Evolutionary conservation across 352 stramenopile genomes (phyloP).

Genomic region (Peronospora farinosa): DNA sequence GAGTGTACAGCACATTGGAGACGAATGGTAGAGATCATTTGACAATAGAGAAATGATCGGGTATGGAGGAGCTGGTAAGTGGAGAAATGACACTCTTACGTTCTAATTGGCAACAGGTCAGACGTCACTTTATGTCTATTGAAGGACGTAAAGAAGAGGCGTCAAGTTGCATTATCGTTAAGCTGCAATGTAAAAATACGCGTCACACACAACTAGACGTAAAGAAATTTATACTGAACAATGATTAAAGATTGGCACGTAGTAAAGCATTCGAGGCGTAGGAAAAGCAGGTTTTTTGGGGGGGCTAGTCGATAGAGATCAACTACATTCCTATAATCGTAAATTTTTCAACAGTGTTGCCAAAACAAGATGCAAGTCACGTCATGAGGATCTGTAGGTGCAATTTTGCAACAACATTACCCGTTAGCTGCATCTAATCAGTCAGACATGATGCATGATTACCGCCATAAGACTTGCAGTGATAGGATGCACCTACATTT

Average conservation of each 20-base stretch:
- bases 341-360: too few species aligned
- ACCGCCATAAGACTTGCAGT: constrained; percentile 4
- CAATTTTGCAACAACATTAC: constrained; percentile 1
- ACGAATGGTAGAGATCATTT: constrained; percentile 11
- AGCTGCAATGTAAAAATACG: too few species aligned
- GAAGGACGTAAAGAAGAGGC: constrained; percentile 14
- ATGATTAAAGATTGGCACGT: too few species aligned
- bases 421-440: constrained; percentile 20
- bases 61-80: constrained; percentile 14
- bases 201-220: not conserved
- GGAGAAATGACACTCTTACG: constrained; percentile 11
- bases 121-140: constrained; percentile 11
- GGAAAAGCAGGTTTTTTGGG: too few species aligned
- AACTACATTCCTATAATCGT: too few species aligned
- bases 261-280: too few species aligned
- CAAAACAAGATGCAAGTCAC: too few species aligned
- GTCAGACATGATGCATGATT: constrained; percentile 17
- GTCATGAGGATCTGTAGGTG: not conserved
- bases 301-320: too few species aligned
- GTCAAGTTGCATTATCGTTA: not conserved
- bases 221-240: not conserved
- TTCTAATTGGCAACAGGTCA: not conserved
- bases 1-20: constrained; percentile 11
- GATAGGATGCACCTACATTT: constrained; percentile 21
- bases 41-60: not conserved